phyloP scores from a whole-genome alignment of 177 flowering plant species.

The Tripterygium wilfordii region DNA sequence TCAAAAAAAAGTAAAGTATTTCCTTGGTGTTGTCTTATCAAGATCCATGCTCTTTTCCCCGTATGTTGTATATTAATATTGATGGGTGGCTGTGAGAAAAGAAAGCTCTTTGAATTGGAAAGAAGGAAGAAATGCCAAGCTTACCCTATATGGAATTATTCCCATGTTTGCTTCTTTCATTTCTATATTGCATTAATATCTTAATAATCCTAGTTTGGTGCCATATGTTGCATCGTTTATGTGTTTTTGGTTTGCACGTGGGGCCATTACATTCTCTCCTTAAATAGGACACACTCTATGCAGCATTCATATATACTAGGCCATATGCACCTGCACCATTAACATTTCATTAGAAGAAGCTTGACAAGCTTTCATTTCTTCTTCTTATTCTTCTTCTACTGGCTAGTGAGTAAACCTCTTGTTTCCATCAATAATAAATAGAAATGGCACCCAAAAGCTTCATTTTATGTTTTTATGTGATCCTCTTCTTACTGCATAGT shows the following conservation, averaged over 20 bases:
- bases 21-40: slow-evolving; percentile 22
- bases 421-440: too few relatives aligned
- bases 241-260: background rate
- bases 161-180: slow-evolving; percentile 11
- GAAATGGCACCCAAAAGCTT: slow-evolving; percentile 3
- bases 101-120: slow-evolving; percentile 6
- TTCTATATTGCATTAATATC: slow-evolving; percentile 11
- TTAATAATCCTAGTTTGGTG: slow-evolving; percentile 6
- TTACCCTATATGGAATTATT: slow-evolving; percentile 22
- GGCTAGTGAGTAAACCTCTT: background rate
- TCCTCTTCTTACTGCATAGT: slow-evolving; percentile 8
- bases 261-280: background rate
- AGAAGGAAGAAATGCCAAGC: slow-evolving; percentile 2
- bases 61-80: background rate
- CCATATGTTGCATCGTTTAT: slow-evolving; percentile 8
- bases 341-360: slow-evolving; percentile 5
- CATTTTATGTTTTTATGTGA: background rate
- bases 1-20: slow-evolving; percentile 7
- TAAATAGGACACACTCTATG: too few relatives aligned
- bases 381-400: too few relatives aligned
- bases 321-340: too few relatives aligned
- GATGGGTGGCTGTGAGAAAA: slow-evolving; percentile 10
- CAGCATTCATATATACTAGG: too few relatives aligned
- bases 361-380: background rate
- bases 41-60: slow-evolving; percentile 1